phyloP scores from a whole-genome alignment of 2,329 filamentous ascomycete genomes.

The Pseudocercospora vitis region DNA sequence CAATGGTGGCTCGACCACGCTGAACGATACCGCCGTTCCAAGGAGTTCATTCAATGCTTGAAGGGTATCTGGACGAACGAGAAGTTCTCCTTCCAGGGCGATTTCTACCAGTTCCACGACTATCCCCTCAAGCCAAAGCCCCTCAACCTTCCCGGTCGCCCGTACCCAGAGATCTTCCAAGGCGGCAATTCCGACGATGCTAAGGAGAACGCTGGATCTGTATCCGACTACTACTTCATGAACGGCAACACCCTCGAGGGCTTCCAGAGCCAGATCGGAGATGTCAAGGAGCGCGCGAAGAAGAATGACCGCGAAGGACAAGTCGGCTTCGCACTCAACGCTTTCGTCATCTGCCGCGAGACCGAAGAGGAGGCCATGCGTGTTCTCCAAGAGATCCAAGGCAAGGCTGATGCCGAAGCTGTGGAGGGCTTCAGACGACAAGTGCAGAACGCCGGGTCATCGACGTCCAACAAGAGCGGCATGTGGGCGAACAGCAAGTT shows the following conservation, averaged over 20 bases:
- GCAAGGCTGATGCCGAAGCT: conserved; percentile 53
- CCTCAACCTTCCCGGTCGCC: conserved; percentile 45
- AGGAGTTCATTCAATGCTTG: conserved; percentile 54
- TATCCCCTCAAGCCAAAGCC: conserved; percentile 55
- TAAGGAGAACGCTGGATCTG: conserved; percentile 50
- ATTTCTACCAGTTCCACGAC: conserved; percentile 56
- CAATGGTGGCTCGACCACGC: conserved; percentile 58
- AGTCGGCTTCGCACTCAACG: conserved; percentile 53
- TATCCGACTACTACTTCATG: conserved; percentile 57
- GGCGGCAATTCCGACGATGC: conserved; percentile 55
- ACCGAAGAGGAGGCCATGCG: conserved; percentile 53
- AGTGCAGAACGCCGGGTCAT: conserved; percentile 53
- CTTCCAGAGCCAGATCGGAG: conserved; percentile 52
- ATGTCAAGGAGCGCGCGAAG: conserved; percentile 50
- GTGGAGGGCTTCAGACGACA: conserved; percentile 52
- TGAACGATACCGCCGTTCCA: conserved; percentile 52
- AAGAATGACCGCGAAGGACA: conserved; percentile 47
- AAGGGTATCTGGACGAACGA: conserved; percentile 56
- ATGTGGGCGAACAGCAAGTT: conserved; percentile 57
- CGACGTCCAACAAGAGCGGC: conserved; percentile 50
- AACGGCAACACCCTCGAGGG: conserved; percentile 58
- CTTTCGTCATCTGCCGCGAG: conserved; percentile 53
- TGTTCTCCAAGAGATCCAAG: conserved; percentile 54
- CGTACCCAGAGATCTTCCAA: conserved; percentile 56
- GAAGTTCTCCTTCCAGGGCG: conserved; percentile 51